Conservation (phyloP, 331 rosid genomes). For the Cydonia oblonga region DNA sequence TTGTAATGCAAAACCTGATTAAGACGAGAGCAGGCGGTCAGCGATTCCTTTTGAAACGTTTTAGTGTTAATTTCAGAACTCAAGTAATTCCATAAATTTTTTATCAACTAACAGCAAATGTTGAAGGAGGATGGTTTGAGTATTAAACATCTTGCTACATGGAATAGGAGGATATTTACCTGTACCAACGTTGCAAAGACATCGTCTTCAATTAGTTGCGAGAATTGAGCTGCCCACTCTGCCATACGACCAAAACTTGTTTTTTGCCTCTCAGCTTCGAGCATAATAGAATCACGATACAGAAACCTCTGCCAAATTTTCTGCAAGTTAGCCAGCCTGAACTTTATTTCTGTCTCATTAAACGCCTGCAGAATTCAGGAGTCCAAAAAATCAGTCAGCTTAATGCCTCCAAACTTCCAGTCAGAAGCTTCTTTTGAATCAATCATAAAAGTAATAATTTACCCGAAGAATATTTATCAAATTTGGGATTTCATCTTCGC, state of each 20-base stretch:
- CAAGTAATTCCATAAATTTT: neutral
- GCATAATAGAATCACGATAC: conserved; percentile 66
- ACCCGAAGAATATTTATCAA: conserved; percentile 67
- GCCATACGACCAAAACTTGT: conserved; percentile 25
- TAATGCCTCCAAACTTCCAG: conserved; percentile 1
- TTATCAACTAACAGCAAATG: neutral
- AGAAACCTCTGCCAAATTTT: conserved; percentile 79
- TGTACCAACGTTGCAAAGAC: conserved; percentile 56
- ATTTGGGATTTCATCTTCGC: conserved; percentile 72
- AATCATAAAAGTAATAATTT: neutral
- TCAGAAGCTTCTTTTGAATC: neutral
- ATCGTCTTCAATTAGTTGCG: conserved; percentile 56
- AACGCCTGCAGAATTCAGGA: conserved; percentile 38
- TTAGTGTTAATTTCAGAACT: neutral
- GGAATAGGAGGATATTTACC: conserved; percentile 33
- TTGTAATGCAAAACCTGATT: conserved; percentile 71
- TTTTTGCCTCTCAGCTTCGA: conserved; percentile 88
- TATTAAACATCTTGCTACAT: neutral
- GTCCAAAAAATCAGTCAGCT: conserved; percentile 17
- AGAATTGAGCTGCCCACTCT: conserved; percentile 68
- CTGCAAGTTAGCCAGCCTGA: conserved; percentile 56
- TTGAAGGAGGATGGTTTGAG: neutral
- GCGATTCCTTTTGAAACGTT: neutral
- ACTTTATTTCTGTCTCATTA: conserved; percentile 66
- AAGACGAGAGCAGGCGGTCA: conserved; percentile 1